Base-by-base conservation (phyloP, 2,329 filamentous ascomycete genomes). In the Tolypocladium inflatum region DNA sequence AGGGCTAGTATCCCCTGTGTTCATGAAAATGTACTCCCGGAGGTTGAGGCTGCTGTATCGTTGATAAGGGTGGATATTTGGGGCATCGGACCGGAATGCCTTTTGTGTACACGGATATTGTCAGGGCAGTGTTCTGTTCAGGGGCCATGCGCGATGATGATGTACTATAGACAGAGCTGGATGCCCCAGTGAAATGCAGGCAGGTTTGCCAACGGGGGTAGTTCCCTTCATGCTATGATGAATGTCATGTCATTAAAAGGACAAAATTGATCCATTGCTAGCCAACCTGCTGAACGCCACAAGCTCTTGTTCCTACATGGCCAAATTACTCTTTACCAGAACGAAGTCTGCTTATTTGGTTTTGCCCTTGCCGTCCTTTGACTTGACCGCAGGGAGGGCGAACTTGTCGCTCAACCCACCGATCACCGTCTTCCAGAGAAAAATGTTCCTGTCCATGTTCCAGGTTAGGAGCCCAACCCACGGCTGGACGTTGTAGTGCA, bases 401-500 rank as follows among this genome's bases (percentile, higher is more conserved):
- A 92, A 91, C 35, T 69, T 69, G 63, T 83, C 78, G 68, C 85
- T 90, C 63, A 80, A 69, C n/a, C 87, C 88, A 6, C 83, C 85
- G 64, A 78, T 76, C 61, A 91, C 67, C 57, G 76, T 78, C 74
- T 85, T 80, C 89, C 89, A 92, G 55, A 76, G 71, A 11, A 82
- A 82, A 58, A 82, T 72, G 63, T 82, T 78, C 48, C 69, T 65
- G 62, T 78, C 72, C 62, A 84, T 78, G 67, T 88, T 87, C 94
- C 94, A 99, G 48, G 88, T 88, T 71, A 97, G 74, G 56, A 88
- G 75, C 17, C 94, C 94, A 13, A 99, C 91, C 90, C 93, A 97
- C 38, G 94, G 94, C 79, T 99, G 94, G 60, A 97, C 89, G 75
- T 97, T 97, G 85, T 96, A 99, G 69, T 94, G 88, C 56, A 97